Evolutionary conservation across 306 rosid species (phyloP).

Genomic region (Trifolium fragiferum): DNA sequence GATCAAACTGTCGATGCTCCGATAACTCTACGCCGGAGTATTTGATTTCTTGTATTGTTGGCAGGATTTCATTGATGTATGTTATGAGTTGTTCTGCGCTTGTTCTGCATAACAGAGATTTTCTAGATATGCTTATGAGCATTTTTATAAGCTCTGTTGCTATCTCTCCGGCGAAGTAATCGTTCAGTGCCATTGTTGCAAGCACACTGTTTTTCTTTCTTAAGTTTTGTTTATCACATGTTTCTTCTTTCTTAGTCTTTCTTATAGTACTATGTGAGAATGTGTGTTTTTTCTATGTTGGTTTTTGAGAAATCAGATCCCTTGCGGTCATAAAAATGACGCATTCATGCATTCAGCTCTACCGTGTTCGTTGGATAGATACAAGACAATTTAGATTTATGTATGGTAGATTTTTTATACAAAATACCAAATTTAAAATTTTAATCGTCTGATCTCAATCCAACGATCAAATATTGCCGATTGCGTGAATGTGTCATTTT

Average conservation of each 20-base stretch:
- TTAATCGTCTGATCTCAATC: no score
- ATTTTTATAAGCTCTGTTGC: conserved; percentile 72
- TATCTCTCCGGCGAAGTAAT: conserved; percentile 87
- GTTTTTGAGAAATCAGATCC: background rate
- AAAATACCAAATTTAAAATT: no score
- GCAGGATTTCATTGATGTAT: conserved; percentile 49
- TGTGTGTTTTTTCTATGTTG: background rate
- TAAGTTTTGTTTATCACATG: background rate
- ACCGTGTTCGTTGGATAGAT: no score
- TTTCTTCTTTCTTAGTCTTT: background rate
- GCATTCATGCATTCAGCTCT: no score
- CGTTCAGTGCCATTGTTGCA: conserved; percentile 61
- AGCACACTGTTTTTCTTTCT: no score
- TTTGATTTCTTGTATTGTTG: conserved; percentile 73
- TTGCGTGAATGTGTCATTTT: no score
- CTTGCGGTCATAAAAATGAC: no score
- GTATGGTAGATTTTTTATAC: no score
- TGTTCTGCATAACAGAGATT: conserved; percentile 59
- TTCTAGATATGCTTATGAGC: conserved; percentile 52
- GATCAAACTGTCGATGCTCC: conserved; percentile 60
- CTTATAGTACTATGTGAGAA: background rate
- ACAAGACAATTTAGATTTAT: no score
- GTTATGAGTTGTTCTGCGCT: conserved; percentile 61
- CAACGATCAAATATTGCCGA: no score
- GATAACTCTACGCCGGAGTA: conserved; percentile 82